A percentile compares a stretch with the other conserved stretches of the same genome.
These are phyloP conservation scores for Saturnispora besseyi DNA, from an alignment of 805 yeast genomes.

Conservation along the genomic window DNA sequence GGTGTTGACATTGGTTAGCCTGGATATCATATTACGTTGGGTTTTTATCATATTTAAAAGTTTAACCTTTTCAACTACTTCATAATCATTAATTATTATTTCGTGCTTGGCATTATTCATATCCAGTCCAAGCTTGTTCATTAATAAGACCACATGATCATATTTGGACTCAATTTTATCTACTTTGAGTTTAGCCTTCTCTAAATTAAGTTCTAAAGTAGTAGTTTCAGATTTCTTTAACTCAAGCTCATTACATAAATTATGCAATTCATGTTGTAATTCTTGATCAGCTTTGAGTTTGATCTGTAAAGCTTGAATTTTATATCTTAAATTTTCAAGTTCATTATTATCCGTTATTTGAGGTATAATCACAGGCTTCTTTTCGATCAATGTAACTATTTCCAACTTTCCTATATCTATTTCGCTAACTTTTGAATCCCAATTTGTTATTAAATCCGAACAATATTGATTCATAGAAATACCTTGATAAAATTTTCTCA, in stretches of 20 bases:
- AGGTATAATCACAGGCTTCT: no score
- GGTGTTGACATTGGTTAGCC: neutral
- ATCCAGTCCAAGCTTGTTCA: constrained; percentile 7
- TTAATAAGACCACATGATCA: neutral
- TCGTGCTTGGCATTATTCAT: neutral
- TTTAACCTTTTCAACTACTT: constrained; percentile 6
- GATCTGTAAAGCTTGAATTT: constrained; percentile 35
- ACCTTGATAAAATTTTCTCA: neutral
- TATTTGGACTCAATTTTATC: neutral
- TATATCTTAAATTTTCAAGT: constrained; percentile 31
- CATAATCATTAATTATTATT: constrained; percentile 6
- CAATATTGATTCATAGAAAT: neutral
- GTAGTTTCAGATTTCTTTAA: neutral
- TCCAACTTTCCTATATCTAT: neutral
- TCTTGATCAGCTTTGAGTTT: constrained; percentile 18
- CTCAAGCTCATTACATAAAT: constrained; percentile 1
- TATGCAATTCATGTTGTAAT: constrained; percentile 3
- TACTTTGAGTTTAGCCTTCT: neutral
- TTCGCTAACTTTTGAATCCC: neutral
- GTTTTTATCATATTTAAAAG: constrained; percentile 8
- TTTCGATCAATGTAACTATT: neutral
- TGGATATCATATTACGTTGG: constrained; percentile 11
- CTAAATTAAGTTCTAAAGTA: neutral
- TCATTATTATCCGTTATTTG: constrained; percentile 8
- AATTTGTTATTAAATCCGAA: neutral